Percentiles rank a stretch among this genome's conserved stretches.
These are phyloP conservation scores for Odontarrhena argentea DNA, from an alignment of 345 rosid genomes.

Conservation along the genomic window DNA sequence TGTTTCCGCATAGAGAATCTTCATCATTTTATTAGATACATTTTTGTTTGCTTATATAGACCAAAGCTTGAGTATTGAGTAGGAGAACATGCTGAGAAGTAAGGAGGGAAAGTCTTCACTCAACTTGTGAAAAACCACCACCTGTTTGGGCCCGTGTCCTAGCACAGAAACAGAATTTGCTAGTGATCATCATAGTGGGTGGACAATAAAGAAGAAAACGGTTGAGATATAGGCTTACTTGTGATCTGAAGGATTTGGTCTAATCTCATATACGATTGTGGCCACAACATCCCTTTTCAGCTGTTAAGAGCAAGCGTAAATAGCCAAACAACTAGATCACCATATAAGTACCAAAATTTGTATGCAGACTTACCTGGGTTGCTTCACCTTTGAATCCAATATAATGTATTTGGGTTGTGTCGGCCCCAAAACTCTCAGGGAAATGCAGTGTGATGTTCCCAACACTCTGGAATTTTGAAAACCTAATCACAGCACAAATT, in stretches of 20 bases:
- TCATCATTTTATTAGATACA: conserved; percentile 17
- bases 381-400: conserved; percentile 99
- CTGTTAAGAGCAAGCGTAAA: conserved; percentile 48
- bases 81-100: background rate
- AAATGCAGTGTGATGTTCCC: conserved; percentile 91
- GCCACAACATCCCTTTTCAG: conserved; percentile 91
- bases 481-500: conserved; percentile 47
- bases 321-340: conserved; percentile 10
- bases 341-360: conserved; percentile 7
- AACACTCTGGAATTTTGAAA: conserved; percentile 86
- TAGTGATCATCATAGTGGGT: background rate
- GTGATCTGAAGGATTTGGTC: conserved; percentile 97
- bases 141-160: conserved; percentile 71
- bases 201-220: background rate
- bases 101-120: conserved; percentile 44
- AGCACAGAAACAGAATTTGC: conserved; percentile 37
- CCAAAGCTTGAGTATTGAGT: background rate
- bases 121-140: conserved; percentile 66
- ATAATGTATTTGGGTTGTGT: conserved; percentile 72
- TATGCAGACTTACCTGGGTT: conserved; percentile 63
- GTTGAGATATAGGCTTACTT: conserved; percentile 64
- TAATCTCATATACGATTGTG: conserved; percentile 86
- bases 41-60: conserved; percentile 4
- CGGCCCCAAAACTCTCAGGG: conserved; percentile 90
- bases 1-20: background rate